Base-by-base conservation (phyloP, 2,329 filamentous ascomycete species). In the Myriosclerotinia duriaeana region DNA sequence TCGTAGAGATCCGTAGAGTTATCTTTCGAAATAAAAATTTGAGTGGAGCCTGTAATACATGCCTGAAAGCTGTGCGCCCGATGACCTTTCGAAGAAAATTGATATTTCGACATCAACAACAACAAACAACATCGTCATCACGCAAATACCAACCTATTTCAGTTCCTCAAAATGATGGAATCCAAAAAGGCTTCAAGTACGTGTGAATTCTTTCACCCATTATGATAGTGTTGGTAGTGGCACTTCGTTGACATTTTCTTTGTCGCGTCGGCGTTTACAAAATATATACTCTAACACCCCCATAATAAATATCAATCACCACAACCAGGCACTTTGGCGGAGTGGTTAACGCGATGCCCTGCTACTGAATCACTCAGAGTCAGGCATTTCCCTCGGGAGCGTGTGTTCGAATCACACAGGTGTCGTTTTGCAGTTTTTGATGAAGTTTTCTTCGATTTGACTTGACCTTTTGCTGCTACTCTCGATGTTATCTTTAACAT, bases 291-390 rank as follows among this genome's bases (percentile, higher is more conserved):
- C 26, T 3, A 26, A 26, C 26, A 26, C 26, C 26, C 3, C 26
- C 3, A 26, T 3, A 26, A 26, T 3, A 26, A 26, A 5, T 5
- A 34, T 34, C 30, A 3, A 34, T 34, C 30, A 36, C 6, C 12
- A 34, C 1, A 50, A 26, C 5, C 7, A 40, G 58, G 58, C 58
- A 61, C 58, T 61, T 61, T 61, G 58, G 58, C 58, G 58, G 58
- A 61, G 58, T 61, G 58, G 58, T 61, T 61, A 61, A 61, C 58
- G 58, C 58, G 58, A 61, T 61, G 58, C 58, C 58, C 58, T 61
- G 58, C 58, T 61, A 61, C 34, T 61, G 58, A 14, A 26, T 26
- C 7, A 26, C 15, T 0, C 58, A 61, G 30, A 61, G 58, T 50
- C 44, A 61, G 58, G 58, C 58, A 61, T 61, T 61, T 61, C 58